A percentile compares a stretch with the other conserved stretches of the same genome.
phyloP scores from a whole-genome alignment of 2,329 filamentous ascomycete species.

The Alternaria panax region DNA sequence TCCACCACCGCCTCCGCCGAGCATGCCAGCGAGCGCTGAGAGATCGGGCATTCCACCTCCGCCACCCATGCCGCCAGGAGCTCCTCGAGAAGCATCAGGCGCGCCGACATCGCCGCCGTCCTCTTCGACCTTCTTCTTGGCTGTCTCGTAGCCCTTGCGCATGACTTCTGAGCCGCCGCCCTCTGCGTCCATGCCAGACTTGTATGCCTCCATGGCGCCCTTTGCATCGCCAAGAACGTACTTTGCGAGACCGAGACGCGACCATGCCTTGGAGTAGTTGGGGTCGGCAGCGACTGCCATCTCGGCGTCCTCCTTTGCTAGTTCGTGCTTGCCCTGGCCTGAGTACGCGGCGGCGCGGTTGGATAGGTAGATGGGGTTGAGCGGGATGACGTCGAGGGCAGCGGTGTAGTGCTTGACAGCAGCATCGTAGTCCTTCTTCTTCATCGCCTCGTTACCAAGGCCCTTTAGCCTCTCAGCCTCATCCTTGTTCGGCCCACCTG shows the following conservation, averaged over 20 bases:
- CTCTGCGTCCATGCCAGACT: constrained; percentile 90
- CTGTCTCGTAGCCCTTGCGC: constrained; percentile 96
- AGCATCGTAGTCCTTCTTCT: constrained; percentile 82
- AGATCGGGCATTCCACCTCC: constrained; percentile 87
- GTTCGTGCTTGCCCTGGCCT: constrained; percentile 81
- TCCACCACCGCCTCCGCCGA: constrained; percentile 62
- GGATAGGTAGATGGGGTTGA: constrained; percentile 95
- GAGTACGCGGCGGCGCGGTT: constrained; percentile 96
- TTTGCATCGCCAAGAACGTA: constrained; percentile 91
- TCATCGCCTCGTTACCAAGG: constrained; percentile 93
- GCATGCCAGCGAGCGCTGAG: constrained; percentile 67
- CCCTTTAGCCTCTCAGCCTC: constrained; percentile 89
- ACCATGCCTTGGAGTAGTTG: constrained; percentile 97
- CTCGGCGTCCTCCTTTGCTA: constrained; percentile 87
- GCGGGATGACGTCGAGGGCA: constrained; percentile 79
- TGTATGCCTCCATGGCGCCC: constrained; percentile 93
- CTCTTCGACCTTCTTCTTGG: constrained; percentile 85
- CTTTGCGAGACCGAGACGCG: constrained; percentile 84
- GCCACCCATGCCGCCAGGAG: constrained; percentile 59
- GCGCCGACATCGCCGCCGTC: constrained; percentile 66
- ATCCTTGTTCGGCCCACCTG: constrained; percentile 66
- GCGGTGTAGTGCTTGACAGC: constrained; percentile 90
- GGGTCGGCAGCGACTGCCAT: constrained; percentile 87
- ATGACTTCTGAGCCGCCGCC: constrained; percentile 95
- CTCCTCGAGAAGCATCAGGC: constrained; percentile 44